Conservation (phyloP, 1,139 yeast genomes). For the Debaryomyces sp. region DNA sequence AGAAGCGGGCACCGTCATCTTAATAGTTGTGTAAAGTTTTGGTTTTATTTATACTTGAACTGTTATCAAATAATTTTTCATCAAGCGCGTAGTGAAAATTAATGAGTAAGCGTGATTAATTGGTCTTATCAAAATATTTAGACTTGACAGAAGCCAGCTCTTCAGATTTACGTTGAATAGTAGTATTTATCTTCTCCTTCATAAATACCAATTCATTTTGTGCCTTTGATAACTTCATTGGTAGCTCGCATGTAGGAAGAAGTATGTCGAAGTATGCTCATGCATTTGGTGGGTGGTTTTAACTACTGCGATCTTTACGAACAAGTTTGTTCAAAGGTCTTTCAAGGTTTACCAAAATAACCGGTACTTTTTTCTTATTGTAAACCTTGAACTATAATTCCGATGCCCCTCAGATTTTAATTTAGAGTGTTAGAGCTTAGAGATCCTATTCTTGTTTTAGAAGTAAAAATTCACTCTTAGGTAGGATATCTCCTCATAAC, state of each 20-base stretch:
- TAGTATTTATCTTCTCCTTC: not conserved
- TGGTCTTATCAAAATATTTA: not conserved
- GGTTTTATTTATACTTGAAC: not conserved
- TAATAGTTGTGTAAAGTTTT: not conserved
- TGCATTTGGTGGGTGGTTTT: not conserved
- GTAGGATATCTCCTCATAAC: no score
- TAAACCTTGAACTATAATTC: no score
- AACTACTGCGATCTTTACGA: not conserved
- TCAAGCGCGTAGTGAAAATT: not conserved
- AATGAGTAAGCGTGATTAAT: not conserved
- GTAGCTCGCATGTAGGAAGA: not conserved
- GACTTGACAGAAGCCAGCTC: not conserved
- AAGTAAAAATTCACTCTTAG: no score
- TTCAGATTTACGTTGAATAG: not conserved
- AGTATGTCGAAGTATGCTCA: not conserved
- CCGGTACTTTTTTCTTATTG: no score
- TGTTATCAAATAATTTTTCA: not conserved
- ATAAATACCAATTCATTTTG: no score
- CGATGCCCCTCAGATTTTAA: no score
- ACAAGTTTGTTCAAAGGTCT: no score
- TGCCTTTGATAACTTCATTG: no score
- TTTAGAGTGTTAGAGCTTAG: no score
- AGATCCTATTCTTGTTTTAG: no score
- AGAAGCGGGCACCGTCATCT: conserved; percentile 6
- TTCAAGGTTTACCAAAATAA: no score